Evolutionary conservation across 1,139 yeast species (phyloP).

Genomic region (Arxiozyma telluris): DNA sequence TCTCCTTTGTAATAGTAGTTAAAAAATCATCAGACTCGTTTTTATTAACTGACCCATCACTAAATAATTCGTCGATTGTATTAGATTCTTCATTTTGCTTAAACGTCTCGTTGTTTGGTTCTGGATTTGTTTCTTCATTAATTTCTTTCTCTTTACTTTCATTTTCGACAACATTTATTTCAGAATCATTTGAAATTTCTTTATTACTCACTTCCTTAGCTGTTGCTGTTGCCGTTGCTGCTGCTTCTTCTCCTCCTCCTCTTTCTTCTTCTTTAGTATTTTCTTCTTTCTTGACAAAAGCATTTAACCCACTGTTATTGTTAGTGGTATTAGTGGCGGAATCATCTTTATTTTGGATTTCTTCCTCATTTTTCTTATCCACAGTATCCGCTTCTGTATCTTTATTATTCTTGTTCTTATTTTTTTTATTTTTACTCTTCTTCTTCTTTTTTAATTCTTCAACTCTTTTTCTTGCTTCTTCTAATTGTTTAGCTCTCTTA

Average conservation of each 20-base stretch:
- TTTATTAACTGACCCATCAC: not conserved
- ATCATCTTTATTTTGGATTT: not conserved
- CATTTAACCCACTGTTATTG: not conserved
- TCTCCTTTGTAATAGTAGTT: constrained; percentile 26
- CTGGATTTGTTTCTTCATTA: not conserved
- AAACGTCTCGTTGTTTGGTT: not conserved
- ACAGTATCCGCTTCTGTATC: constrained; percentile 1
- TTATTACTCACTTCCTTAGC: not conserved
- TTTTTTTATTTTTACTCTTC: constrained; percentile 26
- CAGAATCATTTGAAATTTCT: not conserved
- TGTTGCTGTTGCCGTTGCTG: constrained; percentile 1
- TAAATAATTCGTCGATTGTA: constrained; percentile 6
- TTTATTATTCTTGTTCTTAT: constrained; percentile 11
- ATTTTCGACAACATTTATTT: not conserved
- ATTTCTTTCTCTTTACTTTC: not conserved
- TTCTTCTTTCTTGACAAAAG: not conserved
- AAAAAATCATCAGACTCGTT: constrained; percentile 22
- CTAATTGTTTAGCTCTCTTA: constrained; percentile 27
- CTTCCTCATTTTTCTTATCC: not conserved
- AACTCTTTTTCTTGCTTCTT: constrained; percentile 31
- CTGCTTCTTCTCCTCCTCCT: not conserved
- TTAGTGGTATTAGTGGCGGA: not conserved
- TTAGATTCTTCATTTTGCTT: constrained; percentile 4
- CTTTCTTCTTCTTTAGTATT: not conserved
- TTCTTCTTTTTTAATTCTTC: constrained; percentile 31